Percentiles rank a stretch among this genome's conserved stretches.
These are phyloP conservation scores for Boletus coccyginus DNA, from an alignment of 768 basidiomycete species.

Conservation along the genomic window DNA sequence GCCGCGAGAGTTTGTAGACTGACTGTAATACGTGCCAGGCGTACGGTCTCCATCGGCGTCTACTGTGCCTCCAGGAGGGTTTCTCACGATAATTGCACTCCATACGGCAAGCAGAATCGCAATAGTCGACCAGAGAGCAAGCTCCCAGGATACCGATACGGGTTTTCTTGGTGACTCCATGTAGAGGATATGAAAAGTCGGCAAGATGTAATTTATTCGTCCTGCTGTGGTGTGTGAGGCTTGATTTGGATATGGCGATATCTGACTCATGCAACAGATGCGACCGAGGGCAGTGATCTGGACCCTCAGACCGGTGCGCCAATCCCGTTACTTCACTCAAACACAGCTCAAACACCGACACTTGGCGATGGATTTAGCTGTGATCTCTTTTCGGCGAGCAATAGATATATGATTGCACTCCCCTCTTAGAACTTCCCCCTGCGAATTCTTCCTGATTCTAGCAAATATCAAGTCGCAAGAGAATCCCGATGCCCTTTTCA, in stretches of 20 bases:
- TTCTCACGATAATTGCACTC: slow-evolving; percentile 13
- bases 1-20: background rate
- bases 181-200: background rate
- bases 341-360: slow-evolving; percentile 11
- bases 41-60: background rate
- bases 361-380: background rate
- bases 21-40: slow-evolving; percentile 15
- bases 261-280: slow-evolving; percentile 1
- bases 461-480: background rate
- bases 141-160: slow-evolving; percentile 10
- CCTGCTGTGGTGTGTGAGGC: background rate
- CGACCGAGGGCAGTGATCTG: background rate
- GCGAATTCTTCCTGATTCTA: background rate
- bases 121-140: slow-evolving; percentile 22
- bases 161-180: slow-evolving; percentile 14
- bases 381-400: background rate
- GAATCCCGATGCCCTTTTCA: slow-evolving; percentile 3
- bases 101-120: slow-evolving; percentile 19
- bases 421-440: background rate
- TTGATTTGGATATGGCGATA: background rate
- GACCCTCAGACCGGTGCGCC: background rate
- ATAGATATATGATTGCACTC: slow-evolving; percentile 5
- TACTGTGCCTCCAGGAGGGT: background rate
- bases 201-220: background rate
- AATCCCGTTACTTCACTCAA: background rate